These are phyloP conservation scores for Astrocystis sublimbata DNA, from an alignment of 495 filamentous ascomycete genomes.

Conservation along the genomic window DNA sequence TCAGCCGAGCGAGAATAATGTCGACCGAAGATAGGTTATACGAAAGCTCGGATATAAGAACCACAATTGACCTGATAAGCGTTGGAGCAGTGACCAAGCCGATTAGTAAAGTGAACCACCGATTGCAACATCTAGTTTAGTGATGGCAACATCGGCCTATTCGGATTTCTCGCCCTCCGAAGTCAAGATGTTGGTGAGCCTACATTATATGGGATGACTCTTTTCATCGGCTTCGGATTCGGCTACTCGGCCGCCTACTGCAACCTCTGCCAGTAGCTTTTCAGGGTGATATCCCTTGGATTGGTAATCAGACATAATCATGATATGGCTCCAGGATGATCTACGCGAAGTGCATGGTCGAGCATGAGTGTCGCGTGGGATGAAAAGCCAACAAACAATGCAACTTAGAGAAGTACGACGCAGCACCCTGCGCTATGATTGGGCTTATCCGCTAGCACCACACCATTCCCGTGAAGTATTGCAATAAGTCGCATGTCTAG, in stretches of 20 bases:
- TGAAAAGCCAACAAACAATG: no score
- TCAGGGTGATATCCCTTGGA: no score
- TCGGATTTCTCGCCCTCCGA: background rate
- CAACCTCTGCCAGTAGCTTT: no score
- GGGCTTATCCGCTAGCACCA: no score
- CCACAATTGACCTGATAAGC: no score
- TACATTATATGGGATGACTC: background rate
- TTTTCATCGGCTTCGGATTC: background rate
- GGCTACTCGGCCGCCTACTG: no score
- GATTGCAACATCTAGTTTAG: constrained; percentile 12
- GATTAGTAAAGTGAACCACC: background rate
- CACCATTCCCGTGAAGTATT: no score
- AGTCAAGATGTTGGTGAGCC: background rate
- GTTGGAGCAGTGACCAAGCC: background rate
- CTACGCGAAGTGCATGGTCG: no score
- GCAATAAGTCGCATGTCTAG: background rate
- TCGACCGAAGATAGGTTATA: background rate
- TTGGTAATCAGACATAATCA: no score
- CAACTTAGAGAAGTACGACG: background rate
- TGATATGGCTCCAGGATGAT: no score
- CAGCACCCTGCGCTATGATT: background rate
- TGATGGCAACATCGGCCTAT: background rate
- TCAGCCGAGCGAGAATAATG: background rate
- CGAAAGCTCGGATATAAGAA: no score
- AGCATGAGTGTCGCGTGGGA: no score